phyloP scores from a whole-genome alignment of 768 basidiomycete genomes.

The Trametes meyenii region DNA sequence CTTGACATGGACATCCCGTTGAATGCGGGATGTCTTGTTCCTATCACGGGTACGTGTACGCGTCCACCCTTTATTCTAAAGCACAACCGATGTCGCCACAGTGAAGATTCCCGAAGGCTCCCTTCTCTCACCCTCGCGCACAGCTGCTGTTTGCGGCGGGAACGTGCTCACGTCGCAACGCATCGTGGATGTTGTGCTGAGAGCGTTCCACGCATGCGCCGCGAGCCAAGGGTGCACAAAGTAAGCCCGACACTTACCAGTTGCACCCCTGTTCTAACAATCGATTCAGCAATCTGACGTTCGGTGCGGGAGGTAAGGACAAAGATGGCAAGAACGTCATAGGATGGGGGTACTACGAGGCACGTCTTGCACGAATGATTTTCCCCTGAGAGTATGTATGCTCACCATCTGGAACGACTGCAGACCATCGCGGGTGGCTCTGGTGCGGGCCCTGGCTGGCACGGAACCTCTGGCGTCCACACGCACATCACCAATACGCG shows the following conservation, averaged over 20 bases:
- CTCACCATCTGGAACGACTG: neutral
- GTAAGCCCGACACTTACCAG: conserved; percentile 45
- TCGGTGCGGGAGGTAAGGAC: conserved; percentile 87
- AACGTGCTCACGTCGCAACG: conserved; percentile 91
- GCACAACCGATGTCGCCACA: conserved; percentile 32
- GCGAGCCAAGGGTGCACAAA: conserved; percentile 95
- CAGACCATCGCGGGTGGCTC: conserved; percentile 95
- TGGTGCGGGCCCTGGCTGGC: conserved; percentile 87
- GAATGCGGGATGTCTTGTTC: conserved; percentile 92
- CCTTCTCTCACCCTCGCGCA: conserved; percentile 78
- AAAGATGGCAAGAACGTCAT: conserved; percentile 70
- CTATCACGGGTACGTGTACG: conserved; percentile 63
- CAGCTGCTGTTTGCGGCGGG: conserved; percentile 90
- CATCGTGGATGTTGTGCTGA: conserved; percentile 93
- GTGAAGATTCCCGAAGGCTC: conserved; percentile 83
- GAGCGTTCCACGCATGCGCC: conserved; percentile 89
- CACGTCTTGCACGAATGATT: conserved; percentile 19
- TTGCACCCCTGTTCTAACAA: neutral
- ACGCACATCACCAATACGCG: conserved; percentile 93
- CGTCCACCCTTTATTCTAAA: neutral
- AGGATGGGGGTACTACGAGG: conserved; percentile 87
- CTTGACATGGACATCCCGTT: conserved; percentile 86
- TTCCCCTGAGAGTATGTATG: neutral
- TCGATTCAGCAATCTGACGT: conserved; percentile 74
- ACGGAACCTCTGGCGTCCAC: conserved; percentile 92